A percentile compares a stretch with the other conserved stretches of the same genome.
Conservation (phyloP, 1,284 basidiomycete genomes). For the Trametes versicolor region DNA sequence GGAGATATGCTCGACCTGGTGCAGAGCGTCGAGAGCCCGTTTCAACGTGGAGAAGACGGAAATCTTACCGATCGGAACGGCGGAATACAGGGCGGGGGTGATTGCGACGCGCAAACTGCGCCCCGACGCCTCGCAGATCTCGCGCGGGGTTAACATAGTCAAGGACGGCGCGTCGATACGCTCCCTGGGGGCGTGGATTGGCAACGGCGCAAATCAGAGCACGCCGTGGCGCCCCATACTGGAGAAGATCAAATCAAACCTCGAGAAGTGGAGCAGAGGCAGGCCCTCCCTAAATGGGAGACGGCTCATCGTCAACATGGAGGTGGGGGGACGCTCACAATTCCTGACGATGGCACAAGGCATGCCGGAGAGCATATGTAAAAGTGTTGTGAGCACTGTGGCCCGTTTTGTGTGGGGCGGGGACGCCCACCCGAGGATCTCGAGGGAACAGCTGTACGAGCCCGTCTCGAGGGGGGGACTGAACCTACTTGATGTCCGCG, state of each 20-base stretch:
- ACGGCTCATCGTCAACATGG: slow-evolving; percentile 31
- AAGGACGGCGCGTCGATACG: slow-evolving; percentile 29
- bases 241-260: background rate
- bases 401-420: background rate
- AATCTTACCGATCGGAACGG: slow-evolving; percentile 43
- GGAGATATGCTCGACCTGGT: slow-evolving; percentile 42
- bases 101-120: background rate
- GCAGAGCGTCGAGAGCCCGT: slow-evolving; percentile 42
- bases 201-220: slow-evolving; percentile 30
- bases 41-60: slow-evolving; percentile 49
- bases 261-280: slow-evolving; percentile 29
- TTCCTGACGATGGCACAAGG: slow-evolving; percentile 23
- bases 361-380: slow-evolving; percentile 35
- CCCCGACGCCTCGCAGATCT: background rate
- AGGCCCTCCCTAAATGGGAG: slow-evolving; percentile 34
- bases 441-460: background rate
- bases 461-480: slow-evolving; percentile 30
- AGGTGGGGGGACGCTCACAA: slow-evolving; percentile 33
- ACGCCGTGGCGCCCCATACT: background rate
- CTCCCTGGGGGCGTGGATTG: slow-evolving; percentile 42
- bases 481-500: slow-evolving; percentile 34
- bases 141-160: slow-evolving; percentile 28
- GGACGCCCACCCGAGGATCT: background rate
- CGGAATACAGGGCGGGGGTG: slow-evolving; percentile 23
- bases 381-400: slow-evolving; percentile 3